A percentile compares a stretch with the other conserved stretches of the same genome.
phyloP scores from a whole-genome alignment of 129 eudicot genomes.

The Silybum marianum region DNA sequence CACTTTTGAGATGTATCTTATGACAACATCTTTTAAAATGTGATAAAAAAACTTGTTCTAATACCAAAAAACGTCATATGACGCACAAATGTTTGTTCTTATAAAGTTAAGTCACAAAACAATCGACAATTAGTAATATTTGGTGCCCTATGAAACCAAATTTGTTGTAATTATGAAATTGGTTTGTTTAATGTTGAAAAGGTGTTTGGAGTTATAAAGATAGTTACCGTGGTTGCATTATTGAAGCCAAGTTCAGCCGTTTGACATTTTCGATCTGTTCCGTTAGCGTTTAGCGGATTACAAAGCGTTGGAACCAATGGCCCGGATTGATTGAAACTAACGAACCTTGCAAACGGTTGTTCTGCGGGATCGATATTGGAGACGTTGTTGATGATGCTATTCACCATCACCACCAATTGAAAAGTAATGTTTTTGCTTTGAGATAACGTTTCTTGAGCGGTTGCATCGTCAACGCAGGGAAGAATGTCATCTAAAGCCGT shows the following conservation, averaged over 20 bases:
- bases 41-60: too few species aligned
- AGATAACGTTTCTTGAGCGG: constrained; percentile 61
- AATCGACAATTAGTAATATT: too few species aligned
- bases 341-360: constrained; percentile 40
- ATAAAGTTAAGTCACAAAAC: too few species aligned
- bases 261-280: constrained; percentile 53
- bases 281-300: constrained; percentile 62
- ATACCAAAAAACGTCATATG: too few species aligned
- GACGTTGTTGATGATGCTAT: constrained; percentile 56
- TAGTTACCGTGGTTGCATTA: constrained; percentile 68
- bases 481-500: constrained; percentile 77
- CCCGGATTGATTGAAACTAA: constrained; percentile 80
- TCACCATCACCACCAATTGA: constrained; percentile 57
- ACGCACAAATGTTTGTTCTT: too few species aligned
- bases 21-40: too few species aligned
- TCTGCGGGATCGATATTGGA: constrained; percentile 40
- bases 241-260: constrained; percentile 58
- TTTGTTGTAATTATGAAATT: too few species aligned
- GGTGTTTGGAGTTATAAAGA: not conserved
- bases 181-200: not conserved
- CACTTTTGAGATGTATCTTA: too few species aligned
- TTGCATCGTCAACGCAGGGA: constrained; percentile 75
- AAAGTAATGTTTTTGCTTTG: constrained; percentile 67
- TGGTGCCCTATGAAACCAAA: too few species aligned
- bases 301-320: constrained; percentile 79